Base-by-base conservation (phyloP, 352 stramenopile species). In the Blastocystis hominis region DNA sequence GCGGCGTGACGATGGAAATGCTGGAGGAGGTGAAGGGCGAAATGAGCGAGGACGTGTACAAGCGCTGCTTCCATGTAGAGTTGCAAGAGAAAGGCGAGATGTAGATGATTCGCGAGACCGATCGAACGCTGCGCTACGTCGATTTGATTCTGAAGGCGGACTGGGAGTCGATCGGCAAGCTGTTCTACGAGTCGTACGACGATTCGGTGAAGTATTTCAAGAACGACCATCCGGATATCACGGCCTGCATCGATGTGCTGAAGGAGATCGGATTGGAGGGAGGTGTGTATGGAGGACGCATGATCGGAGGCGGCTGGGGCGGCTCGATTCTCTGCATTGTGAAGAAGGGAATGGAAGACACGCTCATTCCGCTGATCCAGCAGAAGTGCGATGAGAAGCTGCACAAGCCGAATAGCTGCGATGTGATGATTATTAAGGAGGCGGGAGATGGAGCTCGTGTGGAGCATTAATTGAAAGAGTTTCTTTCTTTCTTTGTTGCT, bases 161-260 rank as follows among this genome's bases (percentile, higher is more conserved):
- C 44, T 80, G 70, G 70, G 54, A 80, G 44, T 30, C 53, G 50
- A 80, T 80, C 44, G 70, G 70, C 20, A 50, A 47, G 34, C 46
- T 80, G 40, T 80, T 80, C 70, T 80, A 63, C 55, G 17, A 80
- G 46, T 80, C 70, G 13, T 80, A 80, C 36, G 70, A 80, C 55
- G 70, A 80, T 62, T 80, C 40, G 0, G 38, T 42, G 7, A 47
- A 80, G 17, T 80, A 61, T 38, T 80, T 80, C 70, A 40, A 80
- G 46, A 80, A 80, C 50, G 70, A 47, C 3, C 70, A 80, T 46
- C 70, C 70, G 15, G 70, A 80, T 42, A 80, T 80, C 53, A 44
- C 70, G 13, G 40, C 70, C 7, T 80, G 70, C 42, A 80, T 80
- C 42, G 38, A 80, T 30, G 70, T 80, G n/a, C 46, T 80, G 44